These are phyloP conservation scores for Ustilago loliicola DNA, from an alignment of 1,284 basidiomycete genomes.

Conservation along the genomic window DNA sequence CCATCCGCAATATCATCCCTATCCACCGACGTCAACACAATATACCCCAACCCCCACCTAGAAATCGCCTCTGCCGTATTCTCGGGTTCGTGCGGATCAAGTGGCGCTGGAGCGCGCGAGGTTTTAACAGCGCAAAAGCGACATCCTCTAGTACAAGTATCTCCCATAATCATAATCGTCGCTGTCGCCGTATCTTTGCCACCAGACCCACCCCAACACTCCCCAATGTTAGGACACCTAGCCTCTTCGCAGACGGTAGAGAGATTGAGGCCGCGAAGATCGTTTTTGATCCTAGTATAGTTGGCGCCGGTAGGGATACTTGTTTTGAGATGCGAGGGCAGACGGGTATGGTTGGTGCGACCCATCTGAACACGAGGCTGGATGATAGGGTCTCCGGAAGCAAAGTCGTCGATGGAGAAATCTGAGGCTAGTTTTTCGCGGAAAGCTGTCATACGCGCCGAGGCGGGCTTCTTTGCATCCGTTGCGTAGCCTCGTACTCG, in stretches of 20 bases:
- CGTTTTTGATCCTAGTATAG: conserved; percentile 93
- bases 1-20: conserved; percentile 94
- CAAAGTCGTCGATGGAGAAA: conserved; percentile 61
- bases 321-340: conserved; percentile 93
- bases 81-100: conserved; percentile 97
- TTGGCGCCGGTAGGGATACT: conserved; percentile 83
- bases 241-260: conserved; percentile 99
- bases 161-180: conserved; percentile 99
- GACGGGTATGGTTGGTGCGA: conserved; percentile 73
- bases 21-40: conserved; percentile 96
- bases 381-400: conserved; percentile 36
- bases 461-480: conserved; percentile 32
- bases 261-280: conserved; percentile 88
- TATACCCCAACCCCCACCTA: conserved; percentile 98
- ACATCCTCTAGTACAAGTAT: conserved; percentile 97
- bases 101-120: conserved; percentile 84
- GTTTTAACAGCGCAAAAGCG: conserved; percentile 99
- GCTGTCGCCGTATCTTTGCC: conserved; percentile 84
- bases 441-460: conserved; percentile 52
- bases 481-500: conserved; percentile 33
- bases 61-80: conserved; percentile 98
- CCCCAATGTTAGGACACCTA: conserved; percentile 97
- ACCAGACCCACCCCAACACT: conserved; percentile 93
- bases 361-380: conserved; percentile 58
- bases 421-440: conserved; percentile 59